Percentiles rank a stretch among this genome's conserved stretches.
Evolutionary conservation across 441 rosid species (phyloP).

Genomic region (Flueggea neowawraea): DNA sequence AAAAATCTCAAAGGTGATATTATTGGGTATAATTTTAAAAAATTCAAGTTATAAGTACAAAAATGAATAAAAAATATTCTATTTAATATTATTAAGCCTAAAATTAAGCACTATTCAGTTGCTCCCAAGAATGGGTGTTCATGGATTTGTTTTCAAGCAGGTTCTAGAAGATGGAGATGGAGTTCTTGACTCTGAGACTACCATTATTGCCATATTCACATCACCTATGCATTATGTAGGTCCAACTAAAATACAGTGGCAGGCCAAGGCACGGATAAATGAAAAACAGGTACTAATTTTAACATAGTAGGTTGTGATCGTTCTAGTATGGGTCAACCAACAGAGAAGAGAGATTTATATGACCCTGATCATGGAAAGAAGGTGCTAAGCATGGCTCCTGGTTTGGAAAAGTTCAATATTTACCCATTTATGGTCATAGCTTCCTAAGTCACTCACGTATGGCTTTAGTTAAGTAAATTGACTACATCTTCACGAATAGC

Average conservation of each 20-base stretch:
- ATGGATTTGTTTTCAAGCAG: slow-evolving; percentile 27
- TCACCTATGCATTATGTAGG: slow-evolving; percentile 97
- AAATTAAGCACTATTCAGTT: no score
- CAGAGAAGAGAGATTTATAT: slow-evolving; percentile 87
- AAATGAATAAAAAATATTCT: no score
- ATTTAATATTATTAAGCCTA: no score
- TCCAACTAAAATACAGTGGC: slow-evolving; percentile 99
- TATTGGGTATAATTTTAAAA: no score
- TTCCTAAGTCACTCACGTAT: no score
- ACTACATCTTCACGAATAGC: no score
- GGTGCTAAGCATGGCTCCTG: slow-evolving; percentile 96
- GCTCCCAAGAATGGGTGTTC: not conserved
- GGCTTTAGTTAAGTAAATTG: no score
- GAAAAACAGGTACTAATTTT: slow-evolving; percentile 81
- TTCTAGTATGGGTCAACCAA: slow-evolving; percentile 95
- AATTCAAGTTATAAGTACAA: no score
- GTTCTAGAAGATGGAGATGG: slow-evolving; percentile 69
- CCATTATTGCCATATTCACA: slow-evolving; percentile 87
- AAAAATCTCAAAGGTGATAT: no score
- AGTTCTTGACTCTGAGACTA: slow-evolving; percentile 82
- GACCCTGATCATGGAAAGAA: slow-evolving; percentile 95
- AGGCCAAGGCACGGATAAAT: slow-evolving; percentile 91
- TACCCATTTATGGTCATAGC: slow-evolving; percentile 75
- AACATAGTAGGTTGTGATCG: slow-evolving; percentile 99
- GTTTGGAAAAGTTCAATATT: slow-evolving; percentile 88